Conservation (phyloP, 2,329 filamentous ascomycete species). For the Davidsoniella eucalypti region DNA sequence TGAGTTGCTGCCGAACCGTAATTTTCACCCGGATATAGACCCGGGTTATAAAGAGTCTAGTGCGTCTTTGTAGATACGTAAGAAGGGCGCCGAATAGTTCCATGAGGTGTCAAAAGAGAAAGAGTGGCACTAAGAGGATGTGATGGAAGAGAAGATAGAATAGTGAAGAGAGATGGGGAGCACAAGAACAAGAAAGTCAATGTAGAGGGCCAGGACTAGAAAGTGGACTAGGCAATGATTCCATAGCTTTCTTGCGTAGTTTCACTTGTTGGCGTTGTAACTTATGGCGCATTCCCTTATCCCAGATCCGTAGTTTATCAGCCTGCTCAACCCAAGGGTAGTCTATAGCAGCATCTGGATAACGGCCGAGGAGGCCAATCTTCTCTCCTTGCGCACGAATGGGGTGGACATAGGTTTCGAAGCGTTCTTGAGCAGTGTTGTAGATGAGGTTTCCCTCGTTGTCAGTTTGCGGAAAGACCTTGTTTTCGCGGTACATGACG, state of each 20-base stretch:
- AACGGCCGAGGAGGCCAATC: slow-evolving; percentile 23
- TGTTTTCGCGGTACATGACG: slow-evolving; percentile 29
- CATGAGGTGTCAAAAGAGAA: neutral
- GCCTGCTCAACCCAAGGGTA: slow-evolving; percentile 29
- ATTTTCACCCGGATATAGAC: too few species aligned
- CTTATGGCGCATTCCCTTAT: slow-evolving; percentile 19
- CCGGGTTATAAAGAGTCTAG: too few species aligned
- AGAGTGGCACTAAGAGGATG: neutral
- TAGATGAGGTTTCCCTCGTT: slow-evolving; percentile 25
- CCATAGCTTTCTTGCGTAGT: slow-evolving; percentile 3
- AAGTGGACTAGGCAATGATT: slow-evolving; percentile 7
- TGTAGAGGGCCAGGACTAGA: neutral
- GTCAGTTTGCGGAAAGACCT: slow-evolving; percentile 25
- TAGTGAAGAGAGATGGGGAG: neutral
- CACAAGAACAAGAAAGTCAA: neutral
- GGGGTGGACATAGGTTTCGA: slow-evolving; percentile 4
- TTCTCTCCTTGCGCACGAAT: slow-evolving; percentile 18
- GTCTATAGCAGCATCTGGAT: slow-evolving; percentile 29
- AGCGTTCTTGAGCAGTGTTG: slow-evolving; percentile 22
- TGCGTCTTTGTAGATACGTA: too few species aligned
- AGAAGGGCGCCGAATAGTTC: too few species aligned
- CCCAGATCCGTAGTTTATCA: slow-evolving; percentile 22
- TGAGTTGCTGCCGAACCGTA: too few species aligned
- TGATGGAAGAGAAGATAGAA: neutral
- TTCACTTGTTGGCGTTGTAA: slow-evolving; percentile 6